Evolutionary conservation across 352 stramenopile genomes (phyloP).

Genomic region (Phytophthora macrochlamydospora): DNA sequence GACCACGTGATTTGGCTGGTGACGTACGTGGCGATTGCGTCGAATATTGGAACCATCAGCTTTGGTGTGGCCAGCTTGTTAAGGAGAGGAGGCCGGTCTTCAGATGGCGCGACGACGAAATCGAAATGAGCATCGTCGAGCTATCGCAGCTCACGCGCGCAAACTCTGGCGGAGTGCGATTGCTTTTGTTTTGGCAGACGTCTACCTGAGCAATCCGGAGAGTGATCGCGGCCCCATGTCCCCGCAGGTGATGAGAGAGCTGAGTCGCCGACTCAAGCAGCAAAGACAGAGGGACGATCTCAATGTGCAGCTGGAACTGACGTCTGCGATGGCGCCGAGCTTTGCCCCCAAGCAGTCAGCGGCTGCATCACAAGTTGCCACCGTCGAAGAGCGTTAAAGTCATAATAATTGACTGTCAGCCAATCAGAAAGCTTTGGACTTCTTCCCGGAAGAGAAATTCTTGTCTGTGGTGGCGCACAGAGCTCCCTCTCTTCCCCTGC

Average conservation of each 20-base stretch:
- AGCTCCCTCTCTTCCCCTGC: too few species aligned
- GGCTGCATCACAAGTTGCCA: slow-evolving; percentile 23
- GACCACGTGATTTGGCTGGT: slow-evolving; percentile 50
- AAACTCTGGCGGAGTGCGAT: slow-evolving; percentile 68
- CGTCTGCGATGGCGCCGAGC: slow-evolving; percentile 19
- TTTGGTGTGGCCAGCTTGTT: slow-evolving; percentile 64
- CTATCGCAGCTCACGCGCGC: slow-evolving; percentile 46
- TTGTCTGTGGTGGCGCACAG: too few species aligned
- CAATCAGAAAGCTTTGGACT: too few species aligned
- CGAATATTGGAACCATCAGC: slow-evolving; percentile 55
- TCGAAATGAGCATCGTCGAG: slow-evolving; percentile 53
- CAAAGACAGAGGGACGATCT: slow-evolving; percentile 42
- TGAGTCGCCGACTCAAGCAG: slow-evolving; percentile 52
- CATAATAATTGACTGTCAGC: too few species aligned
- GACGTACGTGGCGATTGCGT: slow-evolving; percentile 54
- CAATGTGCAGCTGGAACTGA: slow-evolving; percentile 47
- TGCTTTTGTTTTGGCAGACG: slow-evolving; percentile 57
- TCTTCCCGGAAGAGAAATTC: too few species aligned
- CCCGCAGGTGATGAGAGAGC: slow-evolving; percentile 62
- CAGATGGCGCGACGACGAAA: slow-evolving; percentile 43
- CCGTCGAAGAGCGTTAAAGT: slow-evolving; percentile 8
- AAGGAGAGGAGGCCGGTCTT: slow-evolving; percentile 36
- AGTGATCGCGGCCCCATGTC: slow-evolving; percentile 50
- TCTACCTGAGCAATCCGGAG: slow-evolving; percentile 53
- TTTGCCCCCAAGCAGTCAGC: slow-evolving; percentile 1